phyloP scores from a whole-genome alignment of 805 yeast species.

The Saturnispora kantuleensis region DNA sequence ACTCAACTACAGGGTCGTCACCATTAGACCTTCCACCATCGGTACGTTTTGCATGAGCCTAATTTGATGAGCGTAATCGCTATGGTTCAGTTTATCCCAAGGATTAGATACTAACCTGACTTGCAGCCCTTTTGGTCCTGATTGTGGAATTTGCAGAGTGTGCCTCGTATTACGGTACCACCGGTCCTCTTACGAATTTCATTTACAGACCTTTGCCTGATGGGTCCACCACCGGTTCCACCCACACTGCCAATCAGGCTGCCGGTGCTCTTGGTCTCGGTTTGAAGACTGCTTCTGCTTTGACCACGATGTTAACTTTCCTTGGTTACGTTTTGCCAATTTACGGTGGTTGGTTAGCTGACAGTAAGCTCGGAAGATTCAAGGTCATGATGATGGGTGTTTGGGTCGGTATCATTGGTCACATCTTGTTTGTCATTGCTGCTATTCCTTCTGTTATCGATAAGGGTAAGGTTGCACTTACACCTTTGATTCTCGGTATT shows the following conservation, averaged over 20 bases:
- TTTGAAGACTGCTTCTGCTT: conserved; percentile 35
- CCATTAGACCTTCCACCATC: conserved; percentile 28
- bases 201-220: conserved; percentile 43
- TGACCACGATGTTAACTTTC: conserved; percentile 38
- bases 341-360: conserved; percentile 44
- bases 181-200: conserved; percentile 37
- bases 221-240: conserved; percentile 38
- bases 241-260: conserved; percentile 16
- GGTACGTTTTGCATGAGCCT: not conserved
- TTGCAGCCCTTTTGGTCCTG: conserved; percentile 33
- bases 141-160: conserved; percentile 43
- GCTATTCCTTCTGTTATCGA: conserved; percentile 36
- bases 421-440: conserved; percentile 39
- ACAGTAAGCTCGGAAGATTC: conserved; percentile 37
- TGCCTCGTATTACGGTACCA: conserved; percentile 42
- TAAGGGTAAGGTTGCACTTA: conserved; percentile 29
- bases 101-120: no score
- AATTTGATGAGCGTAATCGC: no score
- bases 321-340: conserved; percentile 43
- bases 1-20: conserved; percentile 25
- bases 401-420: conserved; percentile 36
- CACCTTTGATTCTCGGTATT: conserved; percentile 33
- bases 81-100: no score
- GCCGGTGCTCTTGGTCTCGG: conserved; percentile 46
- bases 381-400: conserved; percentile 43